These are phyloP conservation scores for Candida boidinii DNA, from an alignment of 805 yeast species.

Conservation along the genomic window DNA sequence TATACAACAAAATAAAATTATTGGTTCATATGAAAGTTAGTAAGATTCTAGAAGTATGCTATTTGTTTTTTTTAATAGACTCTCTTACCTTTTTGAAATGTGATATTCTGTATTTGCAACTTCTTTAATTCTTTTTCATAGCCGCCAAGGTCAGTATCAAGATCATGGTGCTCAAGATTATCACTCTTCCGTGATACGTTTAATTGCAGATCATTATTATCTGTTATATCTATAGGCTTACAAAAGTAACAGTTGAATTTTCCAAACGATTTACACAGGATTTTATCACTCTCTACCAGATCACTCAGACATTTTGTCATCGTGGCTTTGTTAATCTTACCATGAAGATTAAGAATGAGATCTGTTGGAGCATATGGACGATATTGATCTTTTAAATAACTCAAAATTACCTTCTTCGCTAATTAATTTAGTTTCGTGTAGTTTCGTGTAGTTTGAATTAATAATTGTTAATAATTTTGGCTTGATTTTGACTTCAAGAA, in stretches of 20 bases:
- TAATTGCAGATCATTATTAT: conserved; percentile 7
- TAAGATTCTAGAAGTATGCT: too few relatives aligned
- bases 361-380: conserved; percentile 42
- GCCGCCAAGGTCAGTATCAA: too few relatives aligned
- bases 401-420: conserved; percentile 25
- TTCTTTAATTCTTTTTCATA: too few relatives aligned
- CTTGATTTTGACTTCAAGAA: background rate
- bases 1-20: too few relatives aligned
- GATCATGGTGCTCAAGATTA: too few relatives aligned
- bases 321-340: conserved; percentile 25
- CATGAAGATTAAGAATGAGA: conserved; percentile 35
- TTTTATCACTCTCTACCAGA: conserved; percentile 23
- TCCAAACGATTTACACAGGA: conserved; percentile 33
- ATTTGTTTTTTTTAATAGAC: too few relatives aligned
- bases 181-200: too few relatives aligned
- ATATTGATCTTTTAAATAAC: conserved; percentile 33
- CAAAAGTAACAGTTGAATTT: conserved; percentile 35
- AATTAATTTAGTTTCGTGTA: background rate
- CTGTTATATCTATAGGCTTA: conserved; percentile 16
- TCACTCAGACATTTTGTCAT: conserved; percentile 28
- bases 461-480: background rate
- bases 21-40: too few relatives aligned
- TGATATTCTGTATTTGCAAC: too few relatives aligned
- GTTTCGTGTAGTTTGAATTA: too few relatives aligned
- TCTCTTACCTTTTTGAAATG: too few relatives aligned